A percentile compares a stretch with the other conserved stretches of the same genome.
These are phyloP conservation scores for Penicillium canariense DNA, from an alignment of 495 filamentous ascomycete species.

Conservation along the genomic window DNA sequence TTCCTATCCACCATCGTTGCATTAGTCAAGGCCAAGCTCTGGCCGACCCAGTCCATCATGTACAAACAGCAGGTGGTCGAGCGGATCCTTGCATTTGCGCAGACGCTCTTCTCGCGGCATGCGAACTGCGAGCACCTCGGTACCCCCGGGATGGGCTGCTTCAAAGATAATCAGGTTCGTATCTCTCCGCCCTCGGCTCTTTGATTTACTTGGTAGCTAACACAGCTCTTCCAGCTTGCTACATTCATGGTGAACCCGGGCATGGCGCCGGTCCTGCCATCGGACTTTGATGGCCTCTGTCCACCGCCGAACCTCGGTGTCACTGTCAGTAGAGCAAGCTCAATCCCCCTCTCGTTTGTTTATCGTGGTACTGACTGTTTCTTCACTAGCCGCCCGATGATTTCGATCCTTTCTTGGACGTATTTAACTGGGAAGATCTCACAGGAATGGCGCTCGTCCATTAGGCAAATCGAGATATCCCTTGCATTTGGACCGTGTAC, in stretches of 20 bases:
- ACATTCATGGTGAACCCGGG: constrained; percentile 27
- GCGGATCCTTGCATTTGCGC: constrained; percentile 38
- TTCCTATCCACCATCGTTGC: constrained; percentile 44
- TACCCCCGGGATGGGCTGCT: constrained; percentile 32
- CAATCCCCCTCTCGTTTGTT: not conserved
- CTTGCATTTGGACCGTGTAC: not conserved
- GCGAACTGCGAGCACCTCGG: constrained; percentile 40
- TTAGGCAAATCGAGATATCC: constrained; percentile 1
- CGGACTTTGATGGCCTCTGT: constrained; percentile 29
- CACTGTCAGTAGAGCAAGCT: constrained; percentile 22
- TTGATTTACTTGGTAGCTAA: not conserved
- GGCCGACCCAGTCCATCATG: constrained; percentile 35
- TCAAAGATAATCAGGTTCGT: constrained; percentile 36
- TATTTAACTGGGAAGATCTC: constrained; percentile 46
- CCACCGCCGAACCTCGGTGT: constrained; percentile 27
- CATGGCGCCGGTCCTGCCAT: constrained; percentile 24
- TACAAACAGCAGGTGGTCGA: constrained; percentile 44
- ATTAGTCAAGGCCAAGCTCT: constrained; percentile 39
- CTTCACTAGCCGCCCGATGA: constrained; percentile 31
- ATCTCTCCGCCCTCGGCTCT: not conserved
- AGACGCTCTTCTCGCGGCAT: constrained; percentile 38
- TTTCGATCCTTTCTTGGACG: constrained; percentile 45
- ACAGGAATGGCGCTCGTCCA: constrained; percentile 34
- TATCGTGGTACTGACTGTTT: not conserved
- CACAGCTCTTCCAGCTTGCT: constrained; percentile 14